Conservation (phyloP, 768 basidiomycete species). For the Leccinum subgranulosum region DNA sequence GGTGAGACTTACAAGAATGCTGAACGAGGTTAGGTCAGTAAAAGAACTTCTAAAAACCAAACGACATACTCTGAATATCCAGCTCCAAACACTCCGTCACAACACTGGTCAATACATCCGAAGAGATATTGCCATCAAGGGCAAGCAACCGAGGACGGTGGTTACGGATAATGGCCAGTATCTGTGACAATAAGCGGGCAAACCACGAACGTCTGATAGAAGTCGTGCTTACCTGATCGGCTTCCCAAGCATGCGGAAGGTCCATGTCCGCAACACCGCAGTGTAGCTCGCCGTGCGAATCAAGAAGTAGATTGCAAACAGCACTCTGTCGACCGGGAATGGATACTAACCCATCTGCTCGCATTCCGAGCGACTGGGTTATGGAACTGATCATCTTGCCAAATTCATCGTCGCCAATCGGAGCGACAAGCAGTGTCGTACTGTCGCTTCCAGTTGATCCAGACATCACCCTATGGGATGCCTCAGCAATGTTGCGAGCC, state of each 20-base stretch:
- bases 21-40: slow-evolving; percentile 27
- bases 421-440: slow-evolving; percentile 64
- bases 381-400: slow-evolving; percentile 63
- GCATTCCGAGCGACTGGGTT: slow-evolving; percentile 64
- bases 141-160: slow-evolving; percentile 59
- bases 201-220: neutral
- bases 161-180: slow-evolving; percentile 45
- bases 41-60: neutral
- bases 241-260: slow-evolving; percentile 50
- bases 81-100: slow-evolving; percentile 48
- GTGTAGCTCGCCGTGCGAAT: slow-evolving; percentile 63
- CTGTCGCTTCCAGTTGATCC: slow-evolving; percentile 22
- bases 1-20: slow-evolving; percentile 67
- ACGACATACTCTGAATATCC: slow-evolving; percentile 51
- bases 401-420: slow-evolving; percentile 74
- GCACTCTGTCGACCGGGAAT: slow-evolving; percentile 52
- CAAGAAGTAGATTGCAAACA: slow-evolving; percentile 84
- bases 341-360: slow-evolving; percentile 72
- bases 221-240: slow-evolving; percentile 38
- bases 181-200: slow-evolving; percentile 35
- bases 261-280: slow-evolving; percentile 95
- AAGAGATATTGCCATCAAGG: slow-evolving; percentile 72
- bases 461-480: slow-evolving; percentile 64
- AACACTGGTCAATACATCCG: slow-evolving; percentile 48
- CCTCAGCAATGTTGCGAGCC: slow-evolving; percentile 93